Conservation (phyloP, 2,329 filamentous ascomycete genomes). For the Scopulariopsis brevicaulis region DNA sequence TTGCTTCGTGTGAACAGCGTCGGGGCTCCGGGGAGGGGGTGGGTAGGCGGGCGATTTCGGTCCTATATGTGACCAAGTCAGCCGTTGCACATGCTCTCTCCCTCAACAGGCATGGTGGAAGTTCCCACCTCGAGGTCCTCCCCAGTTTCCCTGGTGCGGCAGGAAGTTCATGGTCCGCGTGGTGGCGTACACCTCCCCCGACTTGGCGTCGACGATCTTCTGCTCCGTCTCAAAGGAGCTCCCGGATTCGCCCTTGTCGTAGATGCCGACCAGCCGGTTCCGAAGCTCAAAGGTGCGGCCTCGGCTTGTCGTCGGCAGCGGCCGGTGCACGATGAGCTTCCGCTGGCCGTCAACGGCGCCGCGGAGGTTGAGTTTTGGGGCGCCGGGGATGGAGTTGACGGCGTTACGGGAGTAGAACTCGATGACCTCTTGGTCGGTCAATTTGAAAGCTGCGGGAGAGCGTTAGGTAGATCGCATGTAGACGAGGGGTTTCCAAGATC, state of each 20-base stretch:
- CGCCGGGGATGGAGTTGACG: conserved; percentile 45
- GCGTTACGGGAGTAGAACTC: conserved; percentile 55
- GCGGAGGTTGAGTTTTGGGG: conserved; percentile 52
- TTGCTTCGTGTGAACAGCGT: too few relatives aligned
- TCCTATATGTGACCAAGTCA: too few relatives aligned
- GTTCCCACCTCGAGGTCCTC: conserved; percentile 20
- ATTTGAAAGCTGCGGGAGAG: conserved; percentile 45
- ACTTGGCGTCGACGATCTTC: conserved; percentile 48
- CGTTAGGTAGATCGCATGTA: not conserved
- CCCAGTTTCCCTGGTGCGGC: conserved; percentile 42
- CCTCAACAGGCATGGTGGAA: not conserved
- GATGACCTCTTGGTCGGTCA: conserved; percentile 52
- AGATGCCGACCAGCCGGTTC: conserved; percentile 41
- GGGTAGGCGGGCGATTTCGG: too few relatives aligned
- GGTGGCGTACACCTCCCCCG: conserved; percentile 49
- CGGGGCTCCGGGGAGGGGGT: too few relatives aligned
- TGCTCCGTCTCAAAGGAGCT: conserved; percentile 58
- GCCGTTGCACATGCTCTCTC: too few relatives aligned
- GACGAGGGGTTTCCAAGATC: not conserved
- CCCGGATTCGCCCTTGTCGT: conserved; percentile 62
- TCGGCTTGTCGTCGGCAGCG: conserved; percentile 47
- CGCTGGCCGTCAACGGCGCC: conserved; percentile 59
- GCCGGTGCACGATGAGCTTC: conserved; percentile 50
- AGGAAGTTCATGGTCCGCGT: conserved; percentile 53
- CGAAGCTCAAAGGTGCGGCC: conserved; percentile 42